Percentiles rank a stretch among this genome's conserved stretches.
These are phyloP conservation scores for Colletotrichum sp. DNA, from an alignment of 2,329 filamentous ascomycete genomes.

Conservation along the genomic window DNA sequence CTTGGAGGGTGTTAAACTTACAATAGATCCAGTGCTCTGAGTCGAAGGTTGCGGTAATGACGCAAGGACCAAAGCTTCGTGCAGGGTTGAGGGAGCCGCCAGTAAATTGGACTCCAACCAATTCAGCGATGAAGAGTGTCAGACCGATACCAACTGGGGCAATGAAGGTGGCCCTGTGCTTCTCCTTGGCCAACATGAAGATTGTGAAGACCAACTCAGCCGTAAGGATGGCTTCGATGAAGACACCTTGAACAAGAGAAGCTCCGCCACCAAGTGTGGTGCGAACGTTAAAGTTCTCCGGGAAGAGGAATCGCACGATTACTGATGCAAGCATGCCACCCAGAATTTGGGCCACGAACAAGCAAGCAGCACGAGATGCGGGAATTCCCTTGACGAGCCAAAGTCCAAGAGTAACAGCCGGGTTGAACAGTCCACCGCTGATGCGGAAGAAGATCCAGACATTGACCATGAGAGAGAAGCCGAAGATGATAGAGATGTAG, in stretches of 20 bases:
- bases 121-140: conserved; percentile 48
- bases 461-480: conserved; percentile 49
- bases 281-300: conserved; percentile 45
- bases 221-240: conserved; percentile 55
- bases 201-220: conserved; percentile 53
- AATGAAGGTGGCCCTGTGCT: conserved; percentile 52
- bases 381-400: conserved; percentile 54
- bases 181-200: conserved; percentile 58
- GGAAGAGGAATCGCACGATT: conserved; percentile 46
- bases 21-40: conserved; percentile 55
- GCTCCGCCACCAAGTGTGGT: conserved; percentile 45
- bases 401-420: conserved; percentile 54
- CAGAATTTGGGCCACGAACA: conserved; percentile 57
- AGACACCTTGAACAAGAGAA: conserved; percentile 48
- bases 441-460: conserved; percentile 55
- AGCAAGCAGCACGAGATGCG: conserved; percentile 46
- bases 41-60: conserved; percentile 45
- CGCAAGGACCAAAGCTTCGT: conserved; percentile 50
- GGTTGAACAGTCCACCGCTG: conserved; percentile 42
- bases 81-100: conserved; percentile 54
- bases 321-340: conserved; percentile 49
- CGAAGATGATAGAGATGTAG: conserved; percentile 47
- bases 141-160: conserved; percentile 54
- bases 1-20: conserved; percentile 33
- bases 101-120: conserved; percentile 53